Conservation (phyloP, 1,139 yeast species). For the Nakaseomyces glabratus region DNA sequence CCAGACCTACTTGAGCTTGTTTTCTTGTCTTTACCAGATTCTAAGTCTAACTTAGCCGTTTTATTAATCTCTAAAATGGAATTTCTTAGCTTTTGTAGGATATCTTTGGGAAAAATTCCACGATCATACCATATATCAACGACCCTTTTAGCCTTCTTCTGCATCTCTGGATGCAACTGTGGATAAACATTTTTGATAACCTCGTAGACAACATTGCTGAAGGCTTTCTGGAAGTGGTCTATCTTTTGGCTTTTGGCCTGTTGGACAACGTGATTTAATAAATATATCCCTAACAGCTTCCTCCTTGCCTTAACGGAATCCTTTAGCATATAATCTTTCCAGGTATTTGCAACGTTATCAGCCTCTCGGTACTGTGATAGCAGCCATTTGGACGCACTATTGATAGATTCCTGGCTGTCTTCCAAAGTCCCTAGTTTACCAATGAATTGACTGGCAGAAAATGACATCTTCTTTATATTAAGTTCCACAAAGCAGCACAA, state of each 20-base stretch:
- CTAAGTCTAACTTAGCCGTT: too few relatives aligned
- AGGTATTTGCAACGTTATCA: constrained; percentile 48
- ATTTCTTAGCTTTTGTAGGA: constrained; percentile 37
- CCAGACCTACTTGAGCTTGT: too few relatives aligned
- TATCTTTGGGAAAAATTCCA: constrained; percentile 42
- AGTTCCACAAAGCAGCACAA: too few relatives aligned
- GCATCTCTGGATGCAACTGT: constrained; percentile 30
- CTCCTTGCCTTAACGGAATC: constrained; percentile 35
- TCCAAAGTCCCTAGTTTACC: constrained; percentile 53
- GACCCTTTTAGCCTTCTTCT: constrained; percentile 55
- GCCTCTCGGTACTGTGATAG: constrained; percentile 68
- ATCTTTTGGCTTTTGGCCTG: constrained; percentile 63
- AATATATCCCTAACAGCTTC: constrained; percentile 55
- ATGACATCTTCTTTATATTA: constrained; percentile 6
- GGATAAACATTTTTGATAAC: constrained; percentile 26
- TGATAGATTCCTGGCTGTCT: constrained; percentile 83
- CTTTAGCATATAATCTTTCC: constrained; percentile 39
- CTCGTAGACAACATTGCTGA: constrained; percentile 41
- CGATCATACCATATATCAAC: constrained; percentile 74
- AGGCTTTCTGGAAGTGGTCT: constrained; percentile 52
- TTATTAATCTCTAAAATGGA: too few relatives aligned
- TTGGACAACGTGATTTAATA: constrained; percentile 80
- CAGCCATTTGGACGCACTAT: constrained; percentile 80
- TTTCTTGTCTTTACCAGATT: too few relatives aligned
- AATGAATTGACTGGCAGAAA: constrained; percentile 40